A percentile compares a stretch with the other conserved stretches of the same genome.
Evolutionary conservation across 192 early-diverging fungal genomes (phyloP).

Genomic region (Spinellus fusiger): DNA sequence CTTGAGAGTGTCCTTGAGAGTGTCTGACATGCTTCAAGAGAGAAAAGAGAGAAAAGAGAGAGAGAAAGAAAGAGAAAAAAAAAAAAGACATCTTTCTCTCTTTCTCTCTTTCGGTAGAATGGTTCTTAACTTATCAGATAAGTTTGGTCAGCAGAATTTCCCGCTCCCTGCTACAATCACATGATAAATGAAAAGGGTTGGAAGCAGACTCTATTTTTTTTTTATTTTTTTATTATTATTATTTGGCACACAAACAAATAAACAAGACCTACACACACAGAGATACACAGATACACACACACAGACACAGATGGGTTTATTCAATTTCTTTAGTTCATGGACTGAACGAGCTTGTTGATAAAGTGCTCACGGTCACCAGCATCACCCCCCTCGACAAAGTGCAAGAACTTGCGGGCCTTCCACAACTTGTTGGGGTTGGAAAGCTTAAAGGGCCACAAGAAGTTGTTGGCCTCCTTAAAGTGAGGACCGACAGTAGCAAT

Average conservation of each 20-base stretch:
- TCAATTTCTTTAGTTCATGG: constrained; percentile 81
- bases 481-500: constrained; percentile 97
- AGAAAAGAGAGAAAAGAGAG: constrained; percentile 2
- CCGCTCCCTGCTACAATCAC: too few relatives aligned
- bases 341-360: constrained; percentile 94
- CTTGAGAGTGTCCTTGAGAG: constrained; percentile 18
- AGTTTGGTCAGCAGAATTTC: too few relatives aligned
- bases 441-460: constrained; percentile 99
- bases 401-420: constrained; percentile 84
- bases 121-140: too few relatives aligned
- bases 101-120: too few relatives aligned
- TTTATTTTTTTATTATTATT: too few relatives aligned
- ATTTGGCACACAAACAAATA: background rate
- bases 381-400: constrained; percentile 99
- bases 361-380: constrained; percentile 93
- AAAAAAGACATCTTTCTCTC: too few relatives aligned
- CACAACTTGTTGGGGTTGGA: constrained; percentile 97
- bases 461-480: constrained; percentile 92
- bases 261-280: too few relatives aligned
- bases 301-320: too few relatives aligned
- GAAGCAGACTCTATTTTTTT: too few relatives aligned
- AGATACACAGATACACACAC: too few relatives aligned
- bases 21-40: background rate
- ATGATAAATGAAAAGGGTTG: too few relatives aligned
- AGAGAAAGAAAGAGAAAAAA: background rate